Evolutionary conservation across 78 protist species (phyloP).

Genomic region (Monosiga brevicollis): DNA sequence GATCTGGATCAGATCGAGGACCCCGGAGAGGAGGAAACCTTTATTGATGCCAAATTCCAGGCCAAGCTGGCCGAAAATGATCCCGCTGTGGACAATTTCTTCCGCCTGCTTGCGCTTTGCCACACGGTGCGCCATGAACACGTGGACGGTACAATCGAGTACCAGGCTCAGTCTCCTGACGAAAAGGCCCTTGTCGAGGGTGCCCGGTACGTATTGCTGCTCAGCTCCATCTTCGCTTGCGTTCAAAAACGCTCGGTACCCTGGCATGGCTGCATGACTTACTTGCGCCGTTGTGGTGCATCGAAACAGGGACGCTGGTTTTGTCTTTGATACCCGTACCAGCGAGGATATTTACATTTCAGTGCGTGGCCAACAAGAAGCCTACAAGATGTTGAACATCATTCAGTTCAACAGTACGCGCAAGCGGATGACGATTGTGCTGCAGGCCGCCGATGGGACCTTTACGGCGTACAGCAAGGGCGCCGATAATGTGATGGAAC

Average conservation of each 20-base stretch:
- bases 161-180: conserved; percentile 57
- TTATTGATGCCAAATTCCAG: not conserved
- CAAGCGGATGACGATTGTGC: conserved; percentile 80
- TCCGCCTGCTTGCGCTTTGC: conserved; percentile 67
- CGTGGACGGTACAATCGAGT: not conserved
- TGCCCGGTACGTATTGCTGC: conserved; percentile 28
- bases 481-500: conserved; percentile 57
- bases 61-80: not conserved
- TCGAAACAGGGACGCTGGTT: not conserved
- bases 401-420: conserved; percentile 75
- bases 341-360: conserved; percentile 3
- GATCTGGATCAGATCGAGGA: too few species aligned
- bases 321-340: not conserved
- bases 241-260: not conserved
- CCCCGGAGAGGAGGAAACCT: too few species aligned
- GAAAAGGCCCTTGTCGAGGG: conserved; percentile 63
- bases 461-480: conserved; percentile 64
- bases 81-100: conserved; percentile 17
- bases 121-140: conserved; percentile 61
- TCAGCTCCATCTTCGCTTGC: not conserved
- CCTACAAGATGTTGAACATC: conserved; percentile 50
- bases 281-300: too few species aligned
- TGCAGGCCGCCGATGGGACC: conserved; percentile 44
- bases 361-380: conserved; percentile 11
- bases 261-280: conserved; percentile 1